These are phyloP conservation scores for Thermoascus crustaceus DNA, from an alignment of 2,329 filamentous ascomycete genomes.

Conservation along the genomic window DNA sequence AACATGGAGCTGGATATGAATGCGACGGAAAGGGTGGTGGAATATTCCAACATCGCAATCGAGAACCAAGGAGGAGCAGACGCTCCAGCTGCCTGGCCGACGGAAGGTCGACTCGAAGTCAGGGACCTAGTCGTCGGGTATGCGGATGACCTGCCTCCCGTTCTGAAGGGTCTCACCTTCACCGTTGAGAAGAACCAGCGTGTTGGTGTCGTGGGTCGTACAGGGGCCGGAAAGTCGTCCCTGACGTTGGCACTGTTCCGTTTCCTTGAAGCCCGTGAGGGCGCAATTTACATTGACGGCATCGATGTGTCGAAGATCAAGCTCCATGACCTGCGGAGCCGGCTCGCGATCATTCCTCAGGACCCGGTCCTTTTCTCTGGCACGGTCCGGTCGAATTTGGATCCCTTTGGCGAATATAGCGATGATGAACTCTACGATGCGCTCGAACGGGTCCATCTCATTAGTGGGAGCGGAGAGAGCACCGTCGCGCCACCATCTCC, in stretches of 20 bases:
- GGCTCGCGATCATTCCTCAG: slow-evolving; percentile 73
- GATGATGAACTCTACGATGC: slow-evolving; percentile 63
- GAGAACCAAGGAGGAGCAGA: slow-evolving; percentile 55
- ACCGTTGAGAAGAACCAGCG: slow-evolving; percentile 58
- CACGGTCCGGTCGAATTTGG: slow-evolving; percentile 66
- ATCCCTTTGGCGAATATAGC: slow-evolving; percentile 63
- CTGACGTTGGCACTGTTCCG: slow-evolving; percentile 69
- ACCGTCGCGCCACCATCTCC: slow-evolving; percentile 12
- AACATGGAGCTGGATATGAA: slow-evolving; percentile 73
- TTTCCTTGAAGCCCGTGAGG: slow-evolving; percentile 61
- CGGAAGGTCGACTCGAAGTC: slow-evolving; percentile 65
- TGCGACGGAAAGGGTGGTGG: slow-evolving; percentile 64
- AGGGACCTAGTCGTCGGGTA: slow-evolving; percentile 64
- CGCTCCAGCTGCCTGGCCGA: slow-evolving; percentile 66
- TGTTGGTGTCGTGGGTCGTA: slow-evolving; percentile 69
- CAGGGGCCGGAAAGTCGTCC: slow-evolving; percentile 70
- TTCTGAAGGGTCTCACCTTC: slow-evolving; percentile 63
- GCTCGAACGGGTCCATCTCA: slow-evolving; percentile 62
- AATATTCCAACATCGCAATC: slow-evolving; percentile 62
- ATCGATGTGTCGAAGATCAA: slow-evolving; percentile 65
- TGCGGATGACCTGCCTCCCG: slow-evolving; percentile 60
- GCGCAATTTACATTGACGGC: slow-evolving; percentile 62
- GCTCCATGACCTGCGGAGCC: slow-evolving; percentile 61
- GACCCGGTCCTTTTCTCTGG: slow-evolving; percentile 77
- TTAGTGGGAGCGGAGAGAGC: slow-evolving; percentile 36